Conservation (phyloP, 2,329 filamentous ascomycete genomes). For the Colletotrichum sp. region DNA sequence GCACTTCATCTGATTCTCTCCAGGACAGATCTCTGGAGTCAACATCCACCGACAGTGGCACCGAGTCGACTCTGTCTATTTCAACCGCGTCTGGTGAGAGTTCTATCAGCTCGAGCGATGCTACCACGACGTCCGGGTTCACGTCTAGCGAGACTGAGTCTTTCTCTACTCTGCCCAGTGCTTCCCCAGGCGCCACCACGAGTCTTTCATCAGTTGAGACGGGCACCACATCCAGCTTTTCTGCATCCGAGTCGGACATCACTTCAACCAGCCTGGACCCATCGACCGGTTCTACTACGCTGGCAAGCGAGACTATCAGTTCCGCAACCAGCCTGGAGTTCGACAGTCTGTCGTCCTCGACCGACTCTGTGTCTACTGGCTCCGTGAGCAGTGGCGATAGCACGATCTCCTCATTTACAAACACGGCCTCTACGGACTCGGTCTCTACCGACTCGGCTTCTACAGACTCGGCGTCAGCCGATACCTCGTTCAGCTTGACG, state of each 20-base stretch:
- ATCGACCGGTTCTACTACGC: not conserved
- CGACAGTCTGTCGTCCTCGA: not conserved
- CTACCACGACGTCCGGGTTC: not conserved
- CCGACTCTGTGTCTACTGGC: not conserved
- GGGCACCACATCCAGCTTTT: not conserved
- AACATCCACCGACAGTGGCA: not conserved
- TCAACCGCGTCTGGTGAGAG: not conserved
- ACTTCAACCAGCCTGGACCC: not conserved
- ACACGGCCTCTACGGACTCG: not conserved
- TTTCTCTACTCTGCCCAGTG: not conserved
- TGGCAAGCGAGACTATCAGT: not conserved
- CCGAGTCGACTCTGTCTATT: not conserved
- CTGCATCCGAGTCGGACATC: not conserved
- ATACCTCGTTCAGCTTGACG: not conserved
- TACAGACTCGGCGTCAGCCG: not conserved
- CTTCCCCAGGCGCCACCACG: not conserved
- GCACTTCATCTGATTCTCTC: not conserved
- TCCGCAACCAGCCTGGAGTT: not conserved
- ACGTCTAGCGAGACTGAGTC: not conserved
- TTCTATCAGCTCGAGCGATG: not conserved
- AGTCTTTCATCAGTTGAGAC: not conserved
- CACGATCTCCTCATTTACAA: not conserved
- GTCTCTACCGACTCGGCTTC: not conserved
- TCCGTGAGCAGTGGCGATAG: not conserved
- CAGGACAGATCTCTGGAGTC: not conserved